Evolutionary conservation across 108 stramenopile species (phyloP).

Genomic region (Skeletonema menzelii): DNA sequence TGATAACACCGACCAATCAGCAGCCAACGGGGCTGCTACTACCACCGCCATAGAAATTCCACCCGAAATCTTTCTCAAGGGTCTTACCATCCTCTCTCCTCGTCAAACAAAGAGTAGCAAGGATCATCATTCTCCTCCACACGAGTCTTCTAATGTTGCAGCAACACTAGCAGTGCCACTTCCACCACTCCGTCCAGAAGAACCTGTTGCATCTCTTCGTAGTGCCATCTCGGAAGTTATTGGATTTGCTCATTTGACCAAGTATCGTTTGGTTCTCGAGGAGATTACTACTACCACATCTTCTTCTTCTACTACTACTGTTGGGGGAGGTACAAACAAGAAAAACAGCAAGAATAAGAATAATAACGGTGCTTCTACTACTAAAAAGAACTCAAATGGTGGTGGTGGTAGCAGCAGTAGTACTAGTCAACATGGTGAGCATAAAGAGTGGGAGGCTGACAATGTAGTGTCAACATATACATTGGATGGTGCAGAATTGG

Average conservation of each 20-base stretch:
- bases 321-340: not conserved
- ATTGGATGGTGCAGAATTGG: slow-evolving; percentile 59
- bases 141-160: not conserved
- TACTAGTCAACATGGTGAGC: slow-evolving; percentile 4
- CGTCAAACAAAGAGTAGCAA: slow-evolving; percentile 46
- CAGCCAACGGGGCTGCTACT: not conserved
- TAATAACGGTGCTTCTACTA: not conserved
- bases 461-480: slow-evolving; percentile 59
- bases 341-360: not conserved
- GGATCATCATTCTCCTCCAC: too few species aligned
- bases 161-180: slow-evolving; percentile 41
- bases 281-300: slow-evolving; percentile 17
- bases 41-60: not conserved
- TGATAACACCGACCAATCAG: too few species aligned
- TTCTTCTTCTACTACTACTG: not conserved
- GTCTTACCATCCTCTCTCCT: slow-evolving; percentile 71
- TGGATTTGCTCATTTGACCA: slow-evolving; percentile 78
- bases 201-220: slow-evolving; percentile 74
- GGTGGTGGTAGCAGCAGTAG: too few species aligned
- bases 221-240: slow-evolving; percentile 65
- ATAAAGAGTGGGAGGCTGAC: slow-evolving; percentile 4
- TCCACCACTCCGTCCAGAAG: slow-evolving; percentile 80
- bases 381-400: not conserved
- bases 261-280: slow-evolving; percentile 73
- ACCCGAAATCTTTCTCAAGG: slow-evolving; percentile 45